Evolutionary conservation across 257 asterid species (phyloP).

Genomic region (Nicotiana undulata): DNA sequence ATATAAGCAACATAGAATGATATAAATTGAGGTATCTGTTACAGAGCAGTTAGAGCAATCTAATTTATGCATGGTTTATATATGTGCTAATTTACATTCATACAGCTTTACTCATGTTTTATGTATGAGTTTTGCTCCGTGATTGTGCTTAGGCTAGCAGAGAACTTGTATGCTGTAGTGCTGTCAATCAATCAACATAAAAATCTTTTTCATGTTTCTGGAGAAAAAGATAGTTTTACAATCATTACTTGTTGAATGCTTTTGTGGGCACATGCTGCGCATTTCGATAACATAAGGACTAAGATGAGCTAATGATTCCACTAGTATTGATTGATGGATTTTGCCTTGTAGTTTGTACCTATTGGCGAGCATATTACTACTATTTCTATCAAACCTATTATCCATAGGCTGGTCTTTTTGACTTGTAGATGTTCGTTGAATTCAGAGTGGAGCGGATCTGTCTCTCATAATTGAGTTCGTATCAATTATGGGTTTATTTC

Average conservation of each 20-base stretch:
- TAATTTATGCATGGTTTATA: neutral
- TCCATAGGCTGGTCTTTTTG: neutral
- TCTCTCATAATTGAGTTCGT: neutral
- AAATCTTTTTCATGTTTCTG: neutral
- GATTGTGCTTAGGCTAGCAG: neutral
- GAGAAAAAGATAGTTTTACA: neutral
- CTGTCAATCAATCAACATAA: neutral
- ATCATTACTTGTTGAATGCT: constrained; percentile 3
- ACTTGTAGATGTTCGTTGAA: neutral
- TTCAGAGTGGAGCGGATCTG: neutral
- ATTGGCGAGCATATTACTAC: neutral
- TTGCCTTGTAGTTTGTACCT: constrained; percentile 9
- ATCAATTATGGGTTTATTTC: neutral
- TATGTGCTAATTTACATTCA: neutral
- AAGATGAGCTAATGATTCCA: constrained; percentile 6
- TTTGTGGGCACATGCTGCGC: constrained; percentile 4
- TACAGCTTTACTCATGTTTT: neutral
- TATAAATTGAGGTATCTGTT: too few species aligned
- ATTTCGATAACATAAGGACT: constrained; percentile 2
- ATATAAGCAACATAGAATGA: too few species aligned
- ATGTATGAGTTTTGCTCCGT: neutral
- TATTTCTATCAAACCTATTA: neutral
- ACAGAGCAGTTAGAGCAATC: neutral
- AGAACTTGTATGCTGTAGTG: neutral
- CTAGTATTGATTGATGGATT: constrained; percentile 8